Percentiles rank a stretch among this genome's conserved stretches.
phyloP scores from a whole-genome alignment of 805 yeast genomes.

The Scheffersomyces coipomensis region DNA sequence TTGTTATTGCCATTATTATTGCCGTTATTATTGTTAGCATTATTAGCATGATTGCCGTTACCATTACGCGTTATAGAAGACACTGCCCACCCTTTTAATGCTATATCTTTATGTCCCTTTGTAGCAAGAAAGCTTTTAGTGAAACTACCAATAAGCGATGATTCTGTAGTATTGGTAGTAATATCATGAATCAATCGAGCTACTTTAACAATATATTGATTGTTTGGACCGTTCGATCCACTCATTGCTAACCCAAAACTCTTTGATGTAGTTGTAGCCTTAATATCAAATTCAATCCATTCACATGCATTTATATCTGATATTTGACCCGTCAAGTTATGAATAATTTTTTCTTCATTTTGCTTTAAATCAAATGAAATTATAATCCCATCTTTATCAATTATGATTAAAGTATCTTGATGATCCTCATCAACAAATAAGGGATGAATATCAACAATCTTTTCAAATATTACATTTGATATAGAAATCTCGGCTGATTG shows the following conservation, averaged over 20 bases:
- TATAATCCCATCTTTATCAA: constrained; percentile 3
- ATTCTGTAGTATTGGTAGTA: constrained; percentile 4
- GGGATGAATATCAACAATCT: constrained; percentile 10
- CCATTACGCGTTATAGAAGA: too few species aligned
- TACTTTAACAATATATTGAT: constrained; percentile 10
- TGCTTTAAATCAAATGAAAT: not conserved
- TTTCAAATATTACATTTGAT: not conserved
- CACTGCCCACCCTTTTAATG: constrained; percentile 6
- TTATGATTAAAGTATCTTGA: constrained; percentile 2
- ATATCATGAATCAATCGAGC: constrained; percentile 11
- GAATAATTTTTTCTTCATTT: not conserved
- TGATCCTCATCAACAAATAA: constrained; percentile 1
- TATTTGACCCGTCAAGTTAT: not conserved
- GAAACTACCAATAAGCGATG: constrained; percentile 16
- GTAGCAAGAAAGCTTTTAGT: constrained; percentile 7
- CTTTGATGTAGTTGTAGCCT: constrained; percentile 3
- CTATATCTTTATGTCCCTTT: constrained; percentile 2
- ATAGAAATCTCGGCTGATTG: too few species aligned
- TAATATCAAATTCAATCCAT: constrained; percentile 13
- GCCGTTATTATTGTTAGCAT: too few species aligned
- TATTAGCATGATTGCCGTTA: not conserved
- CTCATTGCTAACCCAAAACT: constrained; percentile 16
- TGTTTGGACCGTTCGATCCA: constrained; percentile 5
- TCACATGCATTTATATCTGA: constrained; percentile 5
- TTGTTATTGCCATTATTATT: not conserved